Conservation (phyloP, 2,329 filamentous ascomycete genomes). For the Aspergillus puulaauensis region DNA sequence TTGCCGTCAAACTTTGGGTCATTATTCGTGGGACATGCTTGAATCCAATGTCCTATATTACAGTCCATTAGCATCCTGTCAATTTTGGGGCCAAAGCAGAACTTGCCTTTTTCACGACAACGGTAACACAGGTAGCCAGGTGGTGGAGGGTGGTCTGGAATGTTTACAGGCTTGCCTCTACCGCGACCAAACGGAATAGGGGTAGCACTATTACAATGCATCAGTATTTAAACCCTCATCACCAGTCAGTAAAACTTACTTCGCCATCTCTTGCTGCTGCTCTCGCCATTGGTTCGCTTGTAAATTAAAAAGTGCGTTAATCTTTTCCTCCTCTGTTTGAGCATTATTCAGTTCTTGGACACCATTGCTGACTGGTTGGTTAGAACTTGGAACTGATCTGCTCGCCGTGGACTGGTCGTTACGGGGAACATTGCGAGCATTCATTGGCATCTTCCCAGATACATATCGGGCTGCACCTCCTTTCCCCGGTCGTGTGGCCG, state of each 20-base stretch:
- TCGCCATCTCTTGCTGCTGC: slow-evolving; percentile 89
- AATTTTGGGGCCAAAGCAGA: too few species aligned
- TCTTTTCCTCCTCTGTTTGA: slow-evolving; percentile 90
- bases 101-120: slow-evolving; percentile 79
- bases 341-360: slow-evolving; percentile 69
- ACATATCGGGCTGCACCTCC: slow-evolving; percentile 93
- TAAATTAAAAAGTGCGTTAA: slow-evolving; percentile 86
- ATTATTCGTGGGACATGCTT: slow-evolving; percentile 96
- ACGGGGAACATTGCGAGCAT: slow-evolving; percentile 75
- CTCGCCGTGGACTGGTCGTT: slow-evolving; percentile 55
- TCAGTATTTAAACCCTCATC: slow-evolving; percentile 24
- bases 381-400: slow-evolving; percentile 34
- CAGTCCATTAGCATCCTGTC: slow-evolving; percentile 16
- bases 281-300: slow-evolving; percentile 90
- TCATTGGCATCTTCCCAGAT: slow-evolving; percentile 89
- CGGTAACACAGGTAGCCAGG: slow-evolving; percentile 95
- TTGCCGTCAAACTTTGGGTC: slow-evolving; percentile 94
- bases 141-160: slow-evolving; percentile 90
- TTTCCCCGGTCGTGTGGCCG: slow-evolving; percentile 79
- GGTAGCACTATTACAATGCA: slow-evolving; percentile 41
- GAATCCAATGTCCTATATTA: slow-evolving; percentile 86
- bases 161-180: slow-evolving; percentile 55
- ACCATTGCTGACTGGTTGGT: slow-evolving; percentile 51
- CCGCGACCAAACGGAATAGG: slow-evolving; percentile 43
- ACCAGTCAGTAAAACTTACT: slow-evolving; percentile 49